phyloP scores from a whole-genome alignment of 306 rosid genomes.

The Malus sieversii region DNA sequence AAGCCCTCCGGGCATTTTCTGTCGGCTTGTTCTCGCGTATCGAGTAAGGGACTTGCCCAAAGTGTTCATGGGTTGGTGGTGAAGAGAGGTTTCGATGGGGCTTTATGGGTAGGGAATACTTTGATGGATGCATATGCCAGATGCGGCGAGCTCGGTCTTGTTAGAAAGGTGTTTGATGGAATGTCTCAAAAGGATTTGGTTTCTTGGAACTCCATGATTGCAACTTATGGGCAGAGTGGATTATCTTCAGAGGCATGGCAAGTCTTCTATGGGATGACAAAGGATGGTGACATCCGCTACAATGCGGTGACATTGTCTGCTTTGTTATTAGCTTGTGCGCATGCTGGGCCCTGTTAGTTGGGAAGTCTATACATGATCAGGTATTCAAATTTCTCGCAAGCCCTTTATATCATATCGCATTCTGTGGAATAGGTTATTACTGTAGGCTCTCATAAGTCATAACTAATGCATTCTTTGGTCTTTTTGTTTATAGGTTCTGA shows the following conservation, averaged over 20 bases:
- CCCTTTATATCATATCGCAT: background rate
- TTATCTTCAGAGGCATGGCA: slow-evolving; percentile 52
- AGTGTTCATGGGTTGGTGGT: slow-evolving; percentile 57
- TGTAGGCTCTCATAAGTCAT: background rate
- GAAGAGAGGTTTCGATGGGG: slow-evolving; percentile 55
- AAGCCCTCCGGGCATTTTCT: slow-evolving; percentile 73
- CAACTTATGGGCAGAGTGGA: slow-evolving; percentile 67
- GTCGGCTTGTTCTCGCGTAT: slow-evolving; percentile 63
- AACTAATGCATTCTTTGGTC: background rate
- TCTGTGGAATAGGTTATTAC: background rate
- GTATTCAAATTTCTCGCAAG: slow-evolving; percentile 17
- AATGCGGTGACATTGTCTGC: slow-evolving; percentile 60
- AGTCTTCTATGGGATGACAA: slow-evolving; percentile 52
- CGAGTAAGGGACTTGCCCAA: slow-evolving; percentile 44
- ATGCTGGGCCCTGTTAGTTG: slow-evolving; percentile 64
- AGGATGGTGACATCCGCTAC: slow-evolving; percentile 24
- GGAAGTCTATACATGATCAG: slow-evolving; percentile 79
- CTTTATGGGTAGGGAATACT: slow-evolving; percentile 58
- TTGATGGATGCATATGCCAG: slow-evolving; percentile 88
- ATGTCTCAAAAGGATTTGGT: slow-evolving; percentile 62
- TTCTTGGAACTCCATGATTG: slow-evolving; percentile 86
- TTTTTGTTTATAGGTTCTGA: slow-evolving; percentile 38
- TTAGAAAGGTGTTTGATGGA: slow-evolving; percentile 68
- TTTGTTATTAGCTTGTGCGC: slow-evolving; percentile 66
- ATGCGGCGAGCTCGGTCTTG: slow-evolving; percentile 45